Evolutionary conservation across 2,329 filamentous ascomycete species (phyloP), one percentile per base, ranked within the genome.

Genomic region (Monascus ruber): DNA sequence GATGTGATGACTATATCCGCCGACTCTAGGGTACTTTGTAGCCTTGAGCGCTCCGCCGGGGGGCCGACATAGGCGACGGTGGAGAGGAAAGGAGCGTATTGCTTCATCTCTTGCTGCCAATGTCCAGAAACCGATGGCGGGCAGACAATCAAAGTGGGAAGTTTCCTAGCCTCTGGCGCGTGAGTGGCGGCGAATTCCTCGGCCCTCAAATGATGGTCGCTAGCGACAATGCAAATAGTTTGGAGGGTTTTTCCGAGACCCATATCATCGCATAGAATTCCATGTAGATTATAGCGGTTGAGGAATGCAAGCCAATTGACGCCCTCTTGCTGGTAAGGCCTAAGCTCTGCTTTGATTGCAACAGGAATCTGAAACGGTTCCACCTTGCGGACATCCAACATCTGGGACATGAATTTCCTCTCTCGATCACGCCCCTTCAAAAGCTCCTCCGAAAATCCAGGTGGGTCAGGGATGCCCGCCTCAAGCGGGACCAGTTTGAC

Each of bases 231-330:
- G 62, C 91, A 98, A 24, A 98, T 77, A 0, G 93, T 98, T 61
- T 98, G 91, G 7, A 98, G 69, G 1, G 91, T 98, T 68, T 98
- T 98, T 36, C 91, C 91, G 26, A 98, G 82, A 55, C 91, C 91
- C 91, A 98, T 98, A 60, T 98, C 91, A 55, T 98, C 91, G 58
- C 91, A 98, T 43, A 98, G 84, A 62, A 98, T 95, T 36, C 91
- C 91, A 52, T 98, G 93, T 1, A 98, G 77, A 54, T 98, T 89
- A 59, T 96, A 98, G 42, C 88, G 88, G 60, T 98, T 98, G 50
- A 98, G 79, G 67, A 98, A 98, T 41, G 93, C 81, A 37, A 98
- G 77, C 91, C 91, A 98, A 58, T 98, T 98, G 56, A 98, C 89
- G 59, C 91, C 91, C 39, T 98, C 91, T 62, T 98, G 91, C 61